Evolutionary conservation across 2,329 filamentous ascomycete species (phyloP).

Genomic region (Chaetomium olivaceum): DNA sequence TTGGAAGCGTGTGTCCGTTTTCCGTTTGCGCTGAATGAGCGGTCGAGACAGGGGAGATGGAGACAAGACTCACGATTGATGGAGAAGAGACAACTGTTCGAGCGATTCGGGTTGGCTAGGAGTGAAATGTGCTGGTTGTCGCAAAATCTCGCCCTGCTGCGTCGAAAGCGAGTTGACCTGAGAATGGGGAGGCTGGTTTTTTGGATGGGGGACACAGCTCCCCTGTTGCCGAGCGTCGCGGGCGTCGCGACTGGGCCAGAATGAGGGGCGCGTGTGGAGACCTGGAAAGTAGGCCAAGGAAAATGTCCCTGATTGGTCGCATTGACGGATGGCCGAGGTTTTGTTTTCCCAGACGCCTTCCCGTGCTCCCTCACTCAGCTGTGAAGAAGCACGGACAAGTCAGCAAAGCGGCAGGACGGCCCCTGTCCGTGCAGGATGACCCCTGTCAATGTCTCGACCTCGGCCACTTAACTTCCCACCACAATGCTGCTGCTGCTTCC

Average conservation of each 20-base stretch:
- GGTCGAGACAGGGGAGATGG: conserved; percentile 1
- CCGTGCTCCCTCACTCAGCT: conserved; percentile 21
- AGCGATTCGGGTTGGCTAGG: conserved; percentile 18
- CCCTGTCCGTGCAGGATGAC: background rate
- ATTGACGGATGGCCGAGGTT: conserved; percentile 27
- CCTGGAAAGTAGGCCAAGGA: conserved; percentile 25
- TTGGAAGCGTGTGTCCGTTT: background rate
- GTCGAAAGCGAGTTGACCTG: conserved; percentile 15
- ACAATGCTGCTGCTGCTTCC: background rate
- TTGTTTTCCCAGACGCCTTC: conserved; percentile 28
- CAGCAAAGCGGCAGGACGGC: conserved; percentile 5
- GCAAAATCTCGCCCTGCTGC: conserved; percentile 24
- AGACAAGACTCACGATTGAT: conserved; percentile 19
- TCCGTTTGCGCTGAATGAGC: background rate
- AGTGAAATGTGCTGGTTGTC: conserved; percentile 23
- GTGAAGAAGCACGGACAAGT: conserved; percentile 25
- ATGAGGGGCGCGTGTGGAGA: conserved; percentile 28
- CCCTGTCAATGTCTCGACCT: conserved; percentile 21
- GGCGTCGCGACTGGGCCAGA: conserved; percentile 27
- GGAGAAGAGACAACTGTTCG: conserved; percentile 13
- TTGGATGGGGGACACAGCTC: conserved; percentile 24
- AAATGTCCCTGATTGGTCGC: conserved; percentile 29
- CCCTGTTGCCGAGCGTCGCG: conserved; percentile 27
- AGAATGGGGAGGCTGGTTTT: conserved; percentile 33
- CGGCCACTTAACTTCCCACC: conserved; percentile 22